Conservation (phyloP, 768 basidiomycete genomes). For the Russula olivacea region DNA sequence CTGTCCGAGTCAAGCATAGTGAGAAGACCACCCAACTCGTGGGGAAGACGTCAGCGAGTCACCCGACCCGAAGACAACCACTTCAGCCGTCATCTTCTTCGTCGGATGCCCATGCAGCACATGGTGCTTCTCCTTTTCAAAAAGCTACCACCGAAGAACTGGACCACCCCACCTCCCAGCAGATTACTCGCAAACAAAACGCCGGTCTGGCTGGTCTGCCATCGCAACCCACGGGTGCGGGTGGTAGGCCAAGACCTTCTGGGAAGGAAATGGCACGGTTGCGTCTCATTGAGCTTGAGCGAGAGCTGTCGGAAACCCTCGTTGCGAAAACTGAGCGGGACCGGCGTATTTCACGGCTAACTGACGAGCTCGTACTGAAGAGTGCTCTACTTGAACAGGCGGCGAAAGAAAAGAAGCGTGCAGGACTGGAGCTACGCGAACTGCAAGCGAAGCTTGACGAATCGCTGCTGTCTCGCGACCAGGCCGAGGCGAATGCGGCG, state of each 20-base stretch:
- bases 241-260: slow-evolving; percentile 33
- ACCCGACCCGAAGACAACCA: not conserved
- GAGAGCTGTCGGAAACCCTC: slow-evolving; percentile 52
- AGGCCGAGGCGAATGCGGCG: slow-evolving; percentile 31
- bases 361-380: slow-evolving; percentile 61
- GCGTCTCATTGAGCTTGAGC: slow-evolving; percentile 30
- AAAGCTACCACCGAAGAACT: slow-evolving; percentile 22
- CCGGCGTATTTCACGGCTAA: slow-evolving; percentile 63
- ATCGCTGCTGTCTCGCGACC: slow-evolving; percentile 51
- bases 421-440: too few relatives aligned
- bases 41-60: slow-evolving; percentile 44
- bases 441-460: slow-evolving; percentile 45
- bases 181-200: not conserved
- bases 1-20: slow-evolving; percentile 37
- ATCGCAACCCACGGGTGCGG: slow-evolving; percentile 32
- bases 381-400: slow-evolving; percentile 65
- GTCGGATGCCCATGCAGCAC: too few relatives aligned
- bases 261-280: slow-evolving; percentile 59
- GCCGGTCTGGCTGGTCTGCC: slow-evolving; percentile 38
- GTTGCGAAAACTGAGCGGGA: slow-evolving; percentile 40
- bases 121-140: slow-evolving; percentile 26
- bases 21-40: slow-evolving; percentile 28
- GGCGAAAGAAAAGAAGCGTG: too few relatives aligned
- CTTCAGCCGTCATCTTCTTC: too few relatives aligned
- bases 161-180: slow-evolving; percentile 22